Percentiles rank a stretch among this genome's conserved stretches.
Conservation (phyloP, 2,329 filamentous ascomycete species). For the Fusarium verticillioides region DNA sequence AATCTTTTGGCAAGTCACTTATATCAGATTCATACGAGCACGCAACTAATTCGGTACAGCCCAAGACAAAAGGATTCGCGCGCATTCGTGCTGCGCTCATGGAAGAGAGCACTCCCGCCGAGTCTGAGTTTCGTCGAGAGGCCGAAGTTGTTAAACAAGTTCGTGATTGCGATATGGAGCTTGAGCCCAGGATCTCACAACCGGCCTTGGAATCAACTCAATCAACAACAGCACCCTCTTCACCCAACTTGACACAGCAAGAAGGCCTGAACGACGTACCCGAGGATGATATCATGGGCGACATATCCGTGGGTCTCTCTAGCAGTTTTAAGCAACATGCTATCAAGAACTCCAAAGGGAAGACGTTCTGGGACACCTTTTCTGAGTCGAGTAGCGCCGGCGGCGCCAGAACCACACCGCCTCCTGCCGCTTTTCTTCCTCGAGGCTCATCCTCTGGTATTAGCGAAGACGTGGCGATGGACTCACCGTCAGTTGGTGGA, state of each 20-base stretch:
- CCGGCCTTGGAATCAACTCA: slow-evolving; percentile 59
- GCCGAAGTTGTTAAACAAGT: slow-evolving; percentile 97
- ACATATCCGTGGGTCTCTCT: slow-evolving; percentile 60
- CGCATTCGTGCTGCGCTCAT: slow-evolving; percentile 89
- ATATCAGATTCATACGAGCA: neutral
- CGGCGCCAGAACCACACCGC: slow-evolving; percentile 68
- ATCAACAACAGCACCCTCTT: slow-evolving; percentile 71
- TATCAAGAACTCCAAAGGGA: slow-evolving; percentile 76
- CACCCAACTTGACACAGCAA: slow-evolving; percentile 73
- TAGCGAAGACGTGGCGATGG: slow-evolving; percentile 79
- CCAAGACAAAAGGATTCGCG: slow-evolving; percentile 96
- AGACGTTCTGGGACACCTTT: slow-evolving; percentile 79
- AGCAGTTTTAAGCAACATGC: slow-evolving; percentile 81
- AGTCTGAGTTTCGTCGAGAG: slow-evolving; percentile 89
- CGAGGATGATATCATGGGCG: slow-evolving; percentile 75
- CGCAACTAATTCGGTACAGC: slow-evolving; percentile 63
- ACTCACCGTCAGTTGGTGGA: slow-evolving; percentile 66
- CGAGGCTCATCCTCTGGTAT: slow-evolving; percentile 68
- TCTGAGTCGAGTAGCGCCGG: slow-evolving; percentile 71
- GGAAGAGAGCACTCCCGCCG: slow-evolving; percentile 88
- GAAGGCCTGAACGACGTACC: slow-evolving; percentile 75
- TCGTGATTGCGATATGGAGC: slow-evolving; percentile 83
- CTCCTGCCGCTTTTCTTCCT: slow-evolving; percentile 71
- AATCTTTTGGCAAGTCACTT: slow-evolving; percentile 79
- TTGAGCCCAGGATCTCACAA: slow-evolving; percentile 58